Conservation (phyloP, 2,329 filamentous ascomycete genomes). For the Cercospora sp. region DNA sequence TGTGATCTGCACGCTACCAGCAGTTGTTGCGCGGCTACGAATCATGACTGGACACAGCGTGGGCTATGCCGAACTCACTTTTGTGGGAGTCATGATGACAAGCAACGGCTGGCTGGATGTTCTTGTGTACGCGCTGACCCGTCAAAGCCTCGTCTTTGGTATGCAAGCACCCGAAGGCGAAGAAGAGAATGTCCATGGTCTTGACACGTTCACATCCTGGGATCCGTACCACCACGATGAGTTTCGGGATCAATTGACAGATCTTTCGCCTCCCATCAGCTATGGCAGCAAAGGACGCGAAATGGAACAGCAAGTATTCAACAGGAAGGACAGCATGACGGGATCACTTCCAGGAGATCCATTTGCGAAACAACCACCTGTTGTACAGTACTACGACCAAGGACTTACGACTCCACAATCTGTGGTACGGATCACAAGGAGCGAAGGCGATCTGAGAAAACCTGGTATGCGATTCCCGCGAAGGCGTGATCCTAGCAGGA, state of each 20-base stretch:
- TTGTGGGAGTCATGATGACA: constrained; percentile 57
- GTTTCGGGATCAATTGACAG: not conserved
- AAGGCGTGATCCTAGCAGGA: not conserved
- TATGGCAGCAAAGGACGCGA: not conserved
- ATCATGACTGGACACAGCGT: constrained; percentile 52
- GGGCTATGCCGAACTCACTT: constrained; percentile 48
- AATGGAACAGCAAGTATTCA: not conserved
- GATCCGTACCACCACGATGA: constrained; percentile 1
- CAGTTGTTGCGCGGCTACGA: constrained; percentile 63
- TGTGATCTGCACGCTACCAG: constrained; percentile 64
- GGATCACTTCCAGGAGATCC: not conserved
- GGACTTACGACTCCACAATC: not conserved
- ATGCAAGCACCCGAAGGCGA: constrained; percentile 3
- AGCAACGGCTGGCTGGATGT: constrained; percentile 60
- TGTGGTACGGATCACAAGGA: not conserved
- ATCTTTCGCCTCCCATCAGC: not conserved
- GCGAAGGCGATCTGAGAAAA: constrained; percentile 2
- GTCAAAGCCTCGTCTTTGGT: constrained; percentile 34
- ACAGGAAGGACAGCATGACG: not conserved
- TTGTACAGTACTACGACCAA: not conserved
- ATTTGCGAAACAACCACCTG: not conserved
- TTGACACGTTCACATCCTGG: constrained; percentile 23
- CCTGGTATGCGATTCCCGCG: constrained; percentile 1
- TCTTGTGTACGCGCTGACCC: constrained; percentile 58
- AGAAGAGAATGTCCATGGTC: constrained; percentile 18